A percentile compares a stretch with the other conserved stretches of the same genome.
Conservation (phyloP, 2,329 filamentous ascomycete species). For the Aschersonia sp. region DNA sequence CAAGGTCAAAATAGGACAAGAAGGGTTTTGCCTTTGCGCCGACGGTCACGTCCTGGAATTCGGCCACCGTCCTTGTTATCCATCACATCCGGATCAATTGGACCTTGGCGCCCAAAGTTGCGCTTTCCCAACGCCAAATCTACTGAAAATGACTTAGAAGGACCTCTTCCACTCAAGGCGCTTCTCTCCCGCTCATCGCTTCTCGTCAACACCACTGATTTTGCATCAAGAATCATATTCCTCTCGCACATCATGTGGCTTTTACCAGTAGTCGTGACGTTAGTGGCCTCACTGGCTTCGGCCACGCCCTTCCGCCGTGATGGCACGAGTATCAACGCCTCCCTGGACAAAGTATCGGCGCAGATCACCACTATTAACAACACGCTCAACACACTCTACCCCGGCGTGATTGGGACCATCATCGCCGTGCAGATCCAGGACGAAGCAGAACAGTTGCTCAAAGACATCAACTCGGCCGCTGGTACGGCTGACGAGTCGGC, state of each 20-base stretch:
- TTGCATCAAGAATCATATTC: not conserved
- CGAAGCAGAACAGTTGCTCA: not conserved
- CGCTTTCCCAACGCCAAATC: too few relatives aligned
- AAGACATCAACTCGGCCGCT: not conserved
- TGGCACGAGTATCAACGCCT: not conserved
- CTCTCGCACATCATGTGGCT: not conserved
- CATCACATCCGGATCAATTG: too few relatives aligned
- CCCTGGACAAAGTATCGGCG: not conserved
- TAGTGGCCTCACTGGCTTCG: not conserved
- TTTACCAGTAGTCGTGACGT: not conserved
- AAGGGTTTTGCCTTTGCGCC: too few relatives aligned
- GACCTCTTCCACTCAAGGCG: too few relatives aligned
- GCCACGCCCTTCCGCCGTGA: not conserved
- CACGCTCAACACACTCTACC: conserved; percentile 1
- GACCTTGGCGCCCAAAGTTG: too few relatives aligned
- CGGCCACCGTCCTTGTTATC: too few relatives aligned
- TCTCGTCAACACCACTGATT: not conserved
- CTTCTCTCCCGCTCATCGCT: not conserved
- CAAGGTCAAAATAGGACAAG: too few relatives aligned
- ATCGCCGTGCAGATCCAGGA: conserved; percentile 1
- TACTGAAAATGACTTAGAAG: too few relatives aligned
- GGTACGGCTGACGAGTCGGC: not conserved
- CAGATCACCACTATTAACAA: not conserved
- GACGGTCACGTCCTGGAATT: too few relatives aligned
- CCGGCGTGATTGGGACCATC: not conserved